Conservation (phyloP, 768 basidiomycete species). For the Lentinula edodes region DNA sequence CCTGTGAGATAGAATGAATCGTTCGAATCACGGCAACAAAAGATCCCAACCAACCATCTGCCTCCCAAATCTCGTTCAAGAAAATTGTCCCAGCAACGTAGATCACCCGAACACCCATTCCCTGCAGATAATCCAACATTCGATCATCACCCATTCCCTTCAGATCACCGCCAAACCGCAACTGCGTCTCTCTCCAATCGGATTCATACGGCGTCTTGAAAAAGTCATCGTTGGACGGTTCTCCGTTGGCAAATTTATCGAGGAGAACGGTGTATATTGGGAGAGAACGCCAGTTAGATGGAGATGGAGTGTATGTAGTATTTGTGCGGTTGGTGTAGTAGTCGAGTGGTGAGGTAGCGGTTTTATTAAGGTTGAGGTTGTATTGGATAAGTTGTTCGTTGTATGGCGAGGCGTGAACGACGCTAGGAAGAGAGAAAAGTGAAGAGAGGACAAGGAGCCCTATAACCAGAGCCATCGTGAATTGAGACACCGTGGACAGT, state of each 20-base stretch:
- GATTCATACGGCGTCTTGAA: slow-evolving; percentile 76
- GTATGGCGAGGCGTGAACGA: slow-evolving; percentile 56
- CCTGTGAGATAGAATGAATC: slow-evolving; percentile 36
- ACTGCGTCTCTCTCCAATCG: slow-evolving; percentile 85
- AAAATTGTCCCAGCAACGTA: slow-evolving; percentile 93
- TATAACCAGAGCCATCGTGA: slow-evolving; percentile 24
- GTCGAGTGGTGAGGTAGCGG: slow-evolving; percentile 59
- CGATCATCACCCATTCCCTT: slow-evolving; percentile 53
- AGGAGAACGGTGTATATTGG: slow-evolving; percentile 79
- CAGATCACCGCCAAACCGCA: slow-evolving; percentile 87
- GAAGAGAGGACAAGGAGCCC: too few relatives aligned
- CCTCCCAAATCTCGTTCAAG: slow-evolving; percentile 95
- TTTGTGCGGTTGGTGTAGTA: slow-evolving; percentile 60
- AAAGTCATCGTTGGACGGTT: slow-evolving; percentile 88
- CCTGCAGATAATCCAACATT: slow-evolving; percentile 84
- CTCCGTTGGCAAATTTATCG: slow-evolving; percentile 94
- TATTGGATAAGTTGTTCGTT: slow-evolving; percentile 59
- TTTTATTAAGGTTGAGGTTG: slow-evolving; percentile 76
- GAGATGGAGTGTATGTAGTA: slow-evolving; percentile 70
- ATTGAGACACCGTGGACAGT: slow-evolving; percentile 33
- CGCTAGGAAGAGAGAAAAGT: too few relatives aligned
- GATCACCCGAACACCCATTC: slow-evolving; percentile 80
- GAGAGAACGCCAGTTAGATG: slow-evolving; percentile 78
- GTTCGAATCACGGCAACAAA: background rate
- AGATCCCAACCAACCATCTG: slow-evolving; percentile 67